Percentiles rank a stretch among this genome's conserved stretches.
Conservation (phyloP, 495 filamentous ascomycete species). For the Aspergillus heteromorphus region DNA sequence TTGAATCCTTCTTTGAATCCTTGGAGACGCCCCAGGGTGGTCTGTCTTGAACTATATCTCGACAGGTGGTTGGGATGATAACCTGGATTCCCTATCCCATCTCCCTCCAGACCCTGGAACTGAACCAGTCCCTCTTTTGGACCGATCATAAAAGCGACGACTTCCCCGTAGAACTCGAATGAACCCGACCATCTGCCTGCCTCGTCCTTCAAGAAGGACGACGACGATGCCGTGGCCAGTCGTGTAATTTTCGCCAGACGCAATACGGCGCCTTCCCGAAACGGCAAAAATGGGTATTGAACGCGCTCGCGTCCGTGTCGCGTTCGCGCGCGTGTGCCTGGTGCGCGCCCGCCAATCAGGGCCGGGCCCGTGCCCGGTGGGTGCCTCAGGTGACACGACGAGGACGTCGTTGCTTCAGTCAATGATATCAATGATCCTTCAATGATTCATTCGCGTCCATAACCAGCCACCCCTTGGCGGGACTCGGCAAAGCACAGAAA, state of each 20-base stretch:
- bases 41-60: neutral
- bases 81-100: conserved; percentile 12
- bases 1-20: too few relatives aligned
- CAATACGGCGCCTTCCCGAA: conserved; percentile 5
- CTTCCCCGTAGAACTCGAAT: neutral
- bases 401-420: neutral
- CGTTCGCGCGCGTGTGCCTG: conserved; percentile 9
- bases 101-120: neutral
- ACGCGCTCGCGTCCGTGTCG: conserved; percentile 7
- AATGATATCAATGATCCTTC: too few relatives aligned
- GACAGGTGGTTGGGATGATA: neutral
- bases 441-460: too few relatives aligned
- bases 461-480: neutral
- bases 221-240: neutral
- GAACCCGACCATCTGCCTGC: neutral
- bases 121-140: neutral
- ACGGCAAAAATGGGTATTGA: conserved; percentile 13
- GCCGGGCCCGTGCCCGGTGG: neutral
- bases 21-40: too few relatives aligned
- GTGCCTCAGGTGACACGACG: neutral
- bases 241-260: neutral
- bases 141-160: neutral
- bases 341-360: conserved; percentile 21
- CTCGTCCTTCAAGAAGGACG: too few relatives aligned
- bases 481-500: neutral